phyloP scores from a whole-genome alignment of 108 stramenopile species.

The Hondaea fermentalgiana region DNA sequence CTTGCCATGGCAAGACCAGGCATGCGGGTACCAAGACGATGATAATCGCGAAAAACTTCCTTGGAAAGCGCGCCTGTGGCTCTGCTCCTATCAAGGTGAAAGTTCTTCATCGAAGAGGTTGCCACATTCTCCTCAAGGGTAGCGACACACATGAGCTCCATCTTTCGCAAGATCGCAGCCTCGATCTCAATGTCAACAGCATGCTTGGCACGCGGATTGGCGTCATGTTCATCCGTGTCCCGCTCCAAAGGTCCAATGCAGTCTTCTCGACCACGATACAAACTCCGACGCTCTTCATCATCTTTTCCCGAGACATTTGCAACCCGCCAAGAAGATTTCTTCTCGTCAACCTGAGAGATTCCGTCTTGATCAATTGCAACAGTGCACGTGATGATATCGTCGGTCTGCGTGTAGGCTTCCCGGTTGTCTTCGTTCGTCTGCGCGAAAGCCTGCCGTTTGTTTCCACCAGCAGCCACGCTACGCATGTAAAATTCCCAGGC shows the following conservation, averaged over 20 bases:
- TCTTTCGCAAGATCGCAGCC: not conserved
- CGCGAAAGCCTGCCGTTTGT: not conserved
- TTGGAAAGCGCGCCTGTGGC: too few species aligned
- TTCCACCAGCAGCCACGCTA: not conserved
- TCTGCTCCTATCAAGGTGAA: not conserved
- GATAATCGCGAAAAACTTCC: too few species aligned
- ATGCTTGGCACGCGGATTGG: not conserved
- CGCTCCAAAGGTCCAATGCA: too few species aligned
- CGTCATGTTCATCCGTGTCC: too few species aligned
- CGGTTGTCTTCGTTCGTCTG: not conserved
- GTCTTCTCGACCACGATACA: too few species aligned
- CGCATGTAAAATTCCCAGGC: slow-evolving; percentile 13
- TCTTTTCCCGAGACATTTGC: too few species aligned
- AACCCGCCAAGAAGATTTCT: too few species aligned
- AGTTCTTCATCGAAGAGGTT: not conserved
- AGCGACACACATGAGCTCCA: not conserved
- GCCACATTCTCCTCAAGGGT: not conserved
- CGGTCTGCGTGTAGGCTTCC: not conserved
- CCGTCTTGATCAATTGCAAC: not conserved
- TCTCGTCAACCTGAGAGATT: not conserved
- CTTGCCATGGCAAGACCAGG: not conserved
- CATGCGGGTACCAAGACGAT: not conserved
- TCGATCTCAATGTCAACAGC: not conserved
- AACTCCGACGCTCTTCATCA: too few species aligned
- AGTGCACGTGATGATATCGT: not conserved